Conservation (phyloP, 768 basidiomycete genomes). For the Termitomyces titanicus region DNA sequence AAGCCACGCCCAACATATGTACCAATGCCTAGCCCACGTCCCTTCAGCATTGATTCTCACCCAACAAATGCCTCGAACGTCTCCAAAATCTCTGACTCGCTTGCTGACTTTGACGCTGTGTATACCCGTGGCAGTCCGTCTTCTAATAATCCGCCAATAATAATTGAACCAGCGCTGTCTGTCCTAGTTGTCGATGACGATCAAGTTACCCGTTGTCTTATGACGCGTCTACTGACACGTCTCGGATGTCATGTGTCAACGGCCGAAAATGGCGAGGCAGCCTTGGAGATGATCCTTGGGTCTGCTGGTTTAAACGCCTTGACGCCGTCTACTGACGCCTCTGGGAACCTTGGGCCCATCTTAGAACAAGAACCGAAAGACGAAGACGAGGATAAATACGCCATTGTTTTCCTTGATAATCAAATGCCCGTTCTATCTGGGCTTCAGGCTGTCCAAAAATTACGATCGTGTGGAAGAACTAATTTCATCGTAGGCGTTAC, state of each 20-base stretch:
- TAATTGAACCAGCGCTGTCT: constrained; percentile 49
- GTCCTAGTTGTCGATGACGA: constrained; percentile 88
- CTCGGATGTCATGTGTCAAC: constrained; percentile 75
- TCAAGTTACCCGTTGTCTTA: constrained; percentile 70
- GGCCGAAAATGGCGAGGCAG: constrained; percentile 82
- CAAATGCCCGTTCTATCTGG: constrained; percentile 86
- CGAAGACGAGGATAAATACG: constrained; percentile 35
- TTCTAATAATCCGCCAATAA: constrained; percentile 30
- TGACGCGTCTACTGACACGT: constrained; percentile 75
- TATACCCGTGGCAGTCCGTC: constrained; percentile 36
- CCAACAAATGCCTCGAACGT: constrained; percentile 19
- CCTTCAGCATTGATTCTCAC: constrained; percentile 26
- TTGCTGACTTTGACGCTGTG: constrained; percentile 35
- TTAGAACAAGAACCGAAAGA: constrained; percentile 28
- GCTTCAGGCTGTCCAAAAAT: constrained; percentile 57
- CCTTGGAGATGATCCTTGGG: constrained; percentile 68
- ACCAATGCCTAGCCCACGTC: constrained; percentile 29
- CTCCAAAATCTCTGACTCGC: constrained; percentile 17
- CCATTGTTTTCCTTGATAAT: constrained; percentile 58
- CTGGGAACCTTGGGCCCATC: constrained; percentile 32
- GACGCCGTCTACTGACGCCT: constrained; percentile 38
- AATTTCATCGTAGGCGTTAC: constrained; percentile 87
- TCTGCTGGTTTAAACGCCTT: constrained; percentile 18
- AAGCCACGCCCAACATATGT: constrained; percentile 34
- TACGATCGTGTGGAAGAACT: constrained; percentile 59